phyloP scores from a whole-genome alignment of 176 grass and related monocot genomes.

The Paspalum vaginatum region DNA sequence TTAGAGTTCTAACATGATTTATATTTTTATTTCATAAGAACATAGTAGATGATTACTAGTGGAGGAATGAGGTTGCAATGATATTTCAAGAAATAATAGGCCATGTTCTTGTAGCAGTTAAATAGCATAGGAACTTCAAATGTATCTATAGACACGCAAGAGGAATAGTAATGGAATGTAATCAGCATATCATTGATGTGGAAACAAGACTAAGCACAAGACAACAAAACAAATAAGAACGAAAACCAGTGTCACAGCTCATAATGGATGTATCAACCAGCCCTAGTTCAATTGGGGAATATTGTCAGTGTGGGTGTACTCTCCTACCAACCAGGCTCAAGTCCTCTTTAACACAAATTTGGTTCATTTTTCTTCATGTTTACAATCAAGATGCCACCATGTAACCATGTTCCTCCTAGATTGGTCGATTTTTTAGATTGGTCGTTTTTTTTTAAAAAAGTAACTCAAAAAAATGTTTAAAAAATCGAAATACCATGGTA shows the following conservation, averaged over 20 bases:
- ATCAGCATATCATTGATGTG: slow-evolving; percentile 8
- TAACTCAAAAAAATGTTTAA: no score
- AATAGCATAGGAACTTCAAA: slow-evolving; percentile 48
- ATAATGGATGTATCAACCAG: not conserved
- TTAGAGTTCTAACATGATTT: slow-evolving; percentile 1
- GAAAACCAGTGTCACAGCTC: not conserved
- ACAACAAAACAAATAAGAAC: slow-evolving; percentile 10
- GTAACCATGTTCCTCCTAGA: slow-evolving; percentile 1
- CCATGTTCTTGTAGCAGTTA: slow-evolving; percentile 37
- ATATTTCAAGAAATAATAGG: not conserved
- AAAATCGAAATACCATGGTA: slow-evolving; percentile 82
- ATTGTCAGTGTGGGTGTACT: not conserved
- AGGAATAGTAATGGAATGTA: not conserved
- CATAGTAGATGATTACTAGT: not conserved
- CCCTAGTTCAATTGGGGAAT: not conserved
- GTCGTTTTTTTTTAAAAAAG: no score
- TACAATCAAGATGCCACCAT: not conserved
- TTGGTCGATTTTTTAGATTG: not conserved
- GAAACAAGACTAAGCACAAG: not conserved
- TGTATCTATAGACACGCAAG: not conserved
- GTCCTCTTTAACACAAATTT: not conserved
- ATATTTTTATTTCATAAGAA: not conserved
- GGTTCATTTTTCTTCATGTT: not conserved
- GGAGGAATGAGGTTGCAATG: not conserved
- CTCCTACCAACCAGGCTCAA: not conserved